These are phyloP conservation scores for Crotalaria pallida DNA, from an alignment of 306 rosid genomes.

Conservation along the genomic window DNA sequence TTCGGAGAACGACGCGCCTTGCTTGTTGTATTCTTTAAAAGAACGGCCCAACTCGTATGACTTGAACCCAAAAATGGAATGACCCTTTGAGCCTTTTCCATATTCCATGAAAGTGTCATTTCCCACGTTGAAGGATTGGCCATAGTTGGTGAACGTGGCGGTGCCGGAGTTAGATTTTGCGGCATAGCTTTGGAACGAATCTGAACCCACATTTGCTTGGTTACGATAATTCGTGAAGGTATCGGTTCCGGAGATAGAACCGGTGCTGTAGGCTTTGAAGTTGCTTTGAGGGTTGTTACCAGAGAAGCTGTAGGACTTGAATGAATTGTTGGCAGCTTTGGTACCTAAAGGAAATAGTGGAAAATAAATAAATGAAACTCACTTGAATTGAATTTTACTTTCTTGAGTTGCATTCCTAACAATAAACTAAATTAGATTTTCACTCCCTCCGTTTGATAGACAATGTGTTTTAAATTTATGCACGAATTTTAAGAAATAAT, in stretches of 20 bases:
- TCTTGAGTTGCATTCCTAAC: too few species aligned
- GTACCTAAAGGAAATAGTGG: background rate
- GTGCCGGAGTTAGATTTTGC: conserved; percentile 45
- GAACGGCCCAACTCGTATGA: conserved; percentile 60
- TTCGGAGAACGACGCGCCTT: conserved; percentile 44
- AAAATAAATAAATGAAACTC: too few species aligned
- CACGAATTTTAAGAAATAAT: too few species aligned
- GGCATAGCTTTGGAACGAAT: conserved; percentile 58
- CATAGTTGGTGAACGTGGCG: conserved; percentile 60
- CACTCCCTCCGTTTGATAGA: too few species aligned
- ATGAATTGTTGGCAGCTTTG: conserved; percentile 44
- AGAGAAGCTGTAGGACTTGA: conserved; percentile 50
- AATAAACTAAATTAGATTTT: too few species aligned
- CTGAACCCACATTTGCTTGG: conserved; percentile 68
- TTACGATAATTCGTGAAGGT: conserved; percentile 59
- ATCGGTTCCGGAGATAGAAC: conserved; percentile 44
- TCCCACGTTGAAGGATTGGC: conserved; percentile 74
- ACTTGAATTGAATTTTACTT: too few species aligned
- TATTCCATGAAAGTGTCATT: conserved; percentile 80
- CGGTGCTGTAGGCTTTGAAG: conserved; percentile 54
- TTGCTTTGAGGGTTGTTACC: conserved; percentile 62
- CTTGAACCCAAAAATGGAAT: conserved; percentile 47
- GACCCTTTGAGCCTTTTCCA: conserved; percentile 51
- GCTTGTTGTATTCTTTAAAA: conserved; percentile 48
- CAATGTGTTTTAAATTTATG: too few species aligned